A percentile compares a stretch with the other conserved stretches of the same genome.
Conservation (phyloP, 169 alveolate species). For the Plasmodium adleri region DNA sequence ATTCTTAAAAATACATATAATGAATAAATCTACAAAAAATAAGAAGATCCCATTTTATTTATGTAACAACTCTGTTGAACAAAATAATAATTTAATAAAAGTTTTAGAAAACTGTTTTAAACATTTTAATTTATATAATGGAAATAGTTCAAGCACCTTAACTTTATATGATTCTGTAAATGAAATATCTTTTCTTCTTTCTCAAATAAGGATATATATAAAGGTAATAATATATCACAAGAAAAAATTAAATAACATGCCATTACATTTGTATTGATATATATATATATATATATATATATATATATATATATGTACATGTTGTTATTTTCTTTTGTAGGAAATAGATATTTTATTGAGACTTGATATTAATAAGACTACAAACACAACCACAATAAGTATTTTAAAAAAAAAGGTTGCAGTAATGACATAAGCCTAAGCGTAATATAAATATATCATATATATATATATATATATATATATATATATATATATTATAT, state of each 20-base stretch:
- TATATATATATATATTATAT: background rate
- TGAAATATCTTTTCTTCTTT: constrained; percentile 30
- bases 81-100: background rate
- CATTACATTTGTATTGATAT: background rate
- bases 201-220: constrained; percentile 35
- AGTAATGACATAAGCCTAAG: background rate
- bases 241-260: background rate
- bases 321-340: constrained; percentile 2
- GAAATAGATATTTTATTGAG: constrained; percentile 36
- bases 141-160: background rate
- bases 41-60: constrained; percentile 9
- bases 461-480: background rate
- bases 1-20: constrained; percentile 16
- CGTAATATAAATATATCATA: too few relatives aligned
- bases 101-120: constrained; percentile 16
- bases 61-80: constrained; percentile 11
- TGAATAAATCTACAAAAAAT: constrained; percentile 41
- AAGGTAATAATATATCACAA: constrained; percentile 4
- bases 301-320: background rate
- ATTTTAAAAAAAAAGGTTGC: constrained; percentile 30
- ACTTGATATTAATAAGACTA: constrained; percentile 4
- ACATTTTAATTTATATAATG: constrained; percentile 2
- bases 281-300: background rate
- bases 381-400: constrained; percentile 13
- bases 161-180: constrained; percentile 25